phyloP scores from a whole-genome alignment of 306 rosid genomes.

The Cicer arietinum region DNA sequence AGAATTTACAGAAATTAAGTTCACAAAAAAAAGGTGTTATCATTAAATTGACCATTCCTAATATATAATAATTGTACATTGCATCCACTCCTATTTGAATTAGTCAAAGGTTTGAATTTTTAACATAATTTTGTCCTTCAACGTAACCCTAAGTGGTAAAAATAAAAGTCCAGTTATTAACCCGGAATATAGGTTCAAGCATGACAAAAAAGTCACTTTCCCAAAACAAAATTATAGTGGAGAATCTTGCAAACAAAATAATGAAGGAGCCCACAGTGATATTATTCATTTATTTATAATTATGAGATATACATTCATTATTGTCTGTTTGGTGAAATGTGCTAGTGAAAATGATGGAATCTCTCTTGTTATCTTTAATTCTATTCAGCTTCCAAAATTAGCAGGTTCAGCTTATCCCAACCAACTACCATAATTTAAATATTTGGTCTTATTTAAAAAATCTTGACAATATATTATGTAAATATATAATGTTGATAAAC shows the following conservation, averaged over 20 bases:
- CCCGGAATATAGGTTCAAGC: slow-evolving; percentile 48
- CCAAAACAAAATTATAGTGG: slow-evolving; percentile 67
- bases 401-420: slow-evolving; percentile 41
- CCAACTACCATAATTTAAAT: slow-evolving; percentile 46
- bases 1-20: background rate
- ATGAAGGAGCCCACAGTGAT: slow-evolving; percentile 65
- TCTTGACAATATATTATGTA: slow-evolving; percentile 39
- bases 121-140: slow-evolving; percentile 49
- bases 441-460: slow-evolving; percentile 40
- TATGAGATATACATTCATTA: slow-evolving; percentile 36
- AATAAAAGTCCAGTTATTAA: slow-evolving; percentile 36
- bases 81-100: background rate
- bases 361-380: slow-evolving; percentile 43
- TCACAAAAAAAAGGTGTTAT: background rate
- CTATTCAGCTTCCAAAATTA: slow-evolving; percentile 37
- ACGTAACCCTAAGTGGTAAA: slow-evolving; percentile 57
- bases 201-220: slow-evolving; percentile 74
- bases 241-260: slow-evolving; percentile 78
- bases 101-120: slow-evolving; percentile 46
- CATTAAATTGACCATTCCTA: background rate
- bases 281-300: slow-evolving; percentile 46
- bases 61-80: slow-evolving; percentile 9
- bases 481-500: slow-evolving; percentile 29
- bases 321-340: slow-evolving; percentile 55
- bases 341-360: slow-evolving; percentile 63